Evolutionary conservation across 768 basidiomycete genomes (phyloP), one percentile per base, ranked within the genome.

Genomic region (Rhizopogon vinicolor): DNA sequence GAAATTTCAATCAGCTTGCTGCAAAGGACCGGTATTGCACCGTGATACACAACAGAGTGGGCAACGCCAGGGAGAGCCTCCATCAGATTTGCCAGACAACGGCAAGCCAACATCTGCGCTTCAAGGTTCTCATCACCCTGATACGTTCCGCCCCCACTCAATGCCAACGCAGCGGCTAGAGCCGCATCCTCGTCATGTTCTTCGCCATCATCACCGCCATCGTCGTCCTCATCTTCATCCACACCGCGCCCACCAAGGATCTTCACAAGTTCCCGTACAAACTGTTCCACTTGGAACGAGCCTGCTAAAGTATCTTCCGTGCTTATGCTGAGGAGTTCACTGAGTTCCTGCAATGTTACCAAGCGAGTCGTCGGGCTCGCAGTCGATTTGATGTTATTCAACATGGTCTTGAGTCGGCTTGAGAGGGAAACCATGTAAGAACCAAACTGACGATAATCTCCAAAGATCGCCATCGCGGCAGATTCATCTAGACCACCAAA

Each of bases 51-150:
- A 62, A 99, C 87, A 44, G 93, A 94, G 66, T 98, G 94, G n/a
- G 93, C 93, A 41, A 93, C 89, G 25, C 95, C 94, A 16, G 97
- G 97, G 19, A 98, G 79, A n/a, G 94, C 96, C 71, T 98, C 97
- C 93, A 98, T 95, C 53, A 99, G 79, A 69, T 99, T 98, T 46
- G 95, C 96, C 51, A 99, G 78, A 68, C 97, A 99, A 59, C 97
- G 81, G 71, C 95, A 98, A 29, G 97, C 97, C 45, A 98, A 81
- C 49, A 98, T 86, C 72, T 98, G 95, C 52, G 93, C 93, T 73
- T 98, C 95, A 31, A 90, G 81, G 61, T 90, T 91, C 56, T 91
- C 91, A 62, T 93, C 91, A 33, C 89, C 91, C 63, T 85, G 85
- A 65, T 77, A 87, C 5, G 77, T 81, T 7, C 72, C 75, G 22